phyloP scores from a whole-genome alignment of 768 basidiomycete genomes.

The Galerina marginata region DNA sequence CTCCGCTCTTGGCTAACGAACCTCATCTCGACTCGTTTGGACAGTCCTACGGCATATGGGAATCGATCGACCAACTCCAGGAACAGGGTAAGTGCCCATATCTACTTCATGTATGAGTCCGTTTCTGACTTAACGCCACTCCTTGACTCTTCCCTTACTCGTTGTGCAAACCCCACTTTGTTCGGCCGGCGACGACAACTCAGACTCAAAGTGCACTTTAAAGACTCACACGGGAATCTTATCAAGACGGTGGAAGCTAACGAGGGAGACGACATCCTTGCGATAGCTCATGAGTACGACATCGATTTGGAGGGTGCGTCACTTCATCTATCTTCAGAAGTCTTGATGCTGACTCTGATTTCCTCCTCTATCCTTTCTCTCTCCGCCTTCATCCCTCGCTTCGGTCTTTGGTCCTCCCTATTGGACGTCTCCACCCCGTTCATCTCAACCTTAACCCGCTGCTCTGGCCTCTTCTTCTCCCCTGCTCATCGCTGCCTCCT shows the following conservation, averaged over 20 bases:
- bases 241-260: slow-evolving; percentile 90
- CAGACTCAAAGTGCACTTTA: slow-evolving; percentile 91
- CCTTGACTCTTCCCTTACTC: background rate
- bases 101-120: background rate
- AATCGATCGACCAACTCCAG: slow-evolving; percentile 31
- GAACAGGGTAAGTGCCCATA: slow-evolving; percentile 31
- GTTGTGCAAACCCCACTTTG: slow-evolving; percentile 1
- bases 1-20: background rate
- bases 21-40: background rate
- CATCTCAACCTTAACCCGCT: background rate
- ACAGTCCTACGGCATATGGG: slow-evolving; percentile 17
- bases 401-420: background rate
- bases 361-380: background rate
- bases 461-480: background rate
- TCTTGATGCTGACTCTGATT: background rate
- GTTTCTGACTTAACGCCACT: background rate
- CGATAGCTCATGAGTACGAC: slow-evolving; percentile 93
- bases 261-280: slow-evolving; percentile 92
- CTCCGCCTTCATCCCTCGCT: background rate
- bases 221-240: slow-evolving; percentile 82
- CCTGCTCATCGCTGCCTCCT: background rate
- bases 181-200: slow-evolving; percentile 1
- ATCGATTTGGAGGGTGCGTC: slow-evolving; percentile 90
- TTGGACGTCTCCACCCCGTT: background rate
- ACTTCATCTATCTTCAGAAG: background rate